Base-by-base conservation (phyloP, 768 basidiomycete genomes). In the Rubroboletus pulcherrimus region DNA sequence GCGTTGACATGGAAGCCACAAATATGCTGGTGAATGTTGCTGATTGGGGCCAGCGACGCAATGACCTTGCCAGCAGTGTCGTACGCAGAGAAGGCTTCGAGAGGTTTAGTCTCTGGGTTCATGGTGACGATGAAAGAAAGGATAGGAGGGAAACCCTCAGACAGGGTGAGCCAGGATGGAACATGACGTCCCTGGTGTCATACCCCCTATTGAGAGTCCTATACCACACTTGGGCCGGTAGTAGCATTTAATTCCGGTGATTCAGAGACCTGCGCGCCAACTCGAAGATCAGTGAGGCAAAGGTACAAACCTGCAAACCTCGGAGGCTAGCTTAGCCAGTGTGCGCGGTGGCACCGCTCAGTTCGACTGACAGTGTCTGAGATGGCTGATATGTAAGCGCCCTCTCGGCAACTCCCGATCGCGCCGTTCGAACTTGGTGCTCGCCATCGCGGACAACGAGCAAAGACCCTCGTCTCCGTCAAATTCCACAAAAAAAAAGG, bases 31-130 rank as follows among this genome's bases (percentile, higher is more conserved):
- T 68, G 58, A 24, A 66, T 59, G 33, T 31, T 60, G 40, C 73
- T 71, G 47, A 78, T 72, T 21, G 75, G 77, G 31, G 61, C 61
- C 54, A 75, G 67, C 58, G 68, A 69, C 55, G 68, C 69, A 58
- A 72, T 63, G 0, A 62, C 64, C 12, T 56, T 54, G 19, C 64
- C 67, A 12, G 70, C 66, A 5, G 61, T 57, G 10, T 66, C 58
- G 62, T 71, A 72, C 5, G 64, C 50, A 15, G 61, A 30, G 8
- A 66, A 56, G 17, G 38, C 37, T 42, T 62, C 60, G 47, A 65
- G 58, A 24, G 58, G 60, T 48, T 69, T 71, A 3, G 66, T 61
- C 31, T 65, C 66, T 41, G 66, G 41, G 19, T 74, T 63, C 72
- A 71, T 66, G 39, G 38, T 39, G 51, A 50, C 33, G 41, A 31